A percentile compares a stretch with the other conserved stretches of the same genome.
phyloP scores from a whole-genome alignment of 208 protist genomes.

The Ichthyophonus hoferi region DNA sequence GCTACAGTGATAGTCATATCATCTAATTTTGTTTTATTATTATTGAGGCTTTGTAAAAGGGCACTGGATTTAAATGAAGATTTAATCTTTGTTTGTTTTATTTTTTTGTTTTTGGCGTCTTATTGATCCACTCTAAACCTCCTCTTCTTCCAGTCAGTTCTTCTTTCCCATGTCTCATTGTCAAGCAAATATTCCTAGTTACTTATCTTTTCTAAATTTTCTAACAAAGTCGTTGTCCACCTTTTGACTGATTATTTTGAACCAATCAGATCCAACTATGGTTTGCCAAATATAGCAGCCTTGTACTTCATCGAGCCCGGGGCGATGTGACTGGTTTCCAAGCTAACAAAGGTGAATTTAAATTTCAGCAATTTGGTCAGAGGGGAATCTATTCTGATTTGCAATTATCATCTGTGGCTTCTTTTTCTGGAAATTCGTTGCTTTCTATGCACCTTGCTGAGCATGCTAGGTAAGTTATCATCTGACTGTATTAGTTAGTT shows the following conservation, averaged over 20 bases:
- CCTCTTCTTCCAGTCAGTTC: background rate
- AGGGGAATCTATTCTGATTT: slow-evolving; percentile 6
- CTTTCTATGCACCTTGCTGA: background rate
- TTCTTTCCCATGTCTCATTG: background rate
- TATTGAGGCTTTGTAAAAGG: no score
- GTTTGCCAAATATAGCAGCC: background rate
- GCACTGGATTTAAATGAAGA: no score
- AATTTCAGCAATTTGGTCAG: background rate
- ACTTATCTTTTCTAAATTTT: background rate
- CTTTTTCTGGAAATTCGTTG: background rate
- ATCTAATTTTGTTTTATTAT: no score
- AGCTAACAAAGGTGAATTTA: background rate
- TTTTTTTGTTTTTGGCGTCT: background rate
- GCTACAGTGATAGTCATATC: no score
- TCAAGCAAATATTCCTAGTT: background rate
- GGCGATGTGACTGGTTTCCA: background rate
- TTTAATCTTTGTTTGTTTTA: no score
- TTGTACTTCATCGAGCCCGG: background rate
- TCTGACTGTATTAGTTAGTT: no score
- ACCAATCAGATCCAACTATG: background rate
- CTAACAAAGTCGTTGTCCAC: no score
- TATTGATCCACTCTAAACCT: background rate
- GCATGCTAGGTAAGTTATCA: background rate
- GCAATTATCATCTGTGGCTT: background rate
- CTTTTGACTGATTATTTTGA: no score